Evolutionary conservation across 106 monocot genomes (phyloP), one percentile per base, ranked within the genome.

Genomic region (Xerophyta viscosa): DNA sequence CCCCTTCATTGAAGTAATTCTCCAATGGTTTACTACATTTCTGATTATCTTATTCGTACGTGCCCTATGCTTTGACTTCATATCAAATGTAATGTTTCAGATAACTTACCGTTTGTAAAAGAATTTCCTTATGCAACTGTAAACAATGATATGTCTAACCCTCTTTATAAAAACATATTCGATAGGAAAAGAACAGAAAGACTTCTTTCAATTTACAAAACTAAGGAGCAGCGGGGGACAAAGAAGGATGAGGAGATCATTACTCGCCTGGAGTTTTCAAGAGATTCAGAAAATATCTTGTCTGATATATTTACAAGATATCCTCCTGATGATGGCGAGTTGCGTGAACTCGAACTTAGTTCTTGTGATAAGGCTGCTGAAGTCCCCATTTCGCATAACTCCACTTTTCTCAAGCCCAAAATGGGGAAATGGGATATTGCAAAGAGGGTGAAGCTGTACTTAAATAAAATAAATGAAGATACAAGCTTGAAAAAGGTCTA

Each of bases 401-500:
- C 43, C 65, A 68, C 71, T 29, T 98, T 98, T 66, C 71, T 29
- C 7, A 85, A 27, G 63, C 89, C 96, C 52, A 56, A 56, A 64
- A 65, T 86, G 48, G 52, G 51, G 25, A 77, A 79, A 51, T 41
- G 37, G 36, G 89, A 85, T 45, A 74, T 98, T 46, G 46, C 42
- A 37, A 79, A 89, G 58, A 84, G 76, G 45, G 46, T 81, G 46
- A 67, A 74, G 42, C 26, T 56, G 54, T 76, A 79, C 71, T 39
- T 75, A 21, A 65, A 57, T 30, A 85, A 54, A 73, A 71, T 71
- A 36, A 74, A 68, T 31, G 67, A 63, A 14, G 29, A 47, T 37
- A 26, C 29, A 43, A 46, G 76, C n/a, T 64, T 89, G 30, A 76
- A 39, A 79, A 85, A 98, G 96, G 96, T 89, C 49, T n/a, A n/a